Conservation (phyloP, 2,329 filamentous ascomycete species). For the Penicillium digitatum region DNA sequence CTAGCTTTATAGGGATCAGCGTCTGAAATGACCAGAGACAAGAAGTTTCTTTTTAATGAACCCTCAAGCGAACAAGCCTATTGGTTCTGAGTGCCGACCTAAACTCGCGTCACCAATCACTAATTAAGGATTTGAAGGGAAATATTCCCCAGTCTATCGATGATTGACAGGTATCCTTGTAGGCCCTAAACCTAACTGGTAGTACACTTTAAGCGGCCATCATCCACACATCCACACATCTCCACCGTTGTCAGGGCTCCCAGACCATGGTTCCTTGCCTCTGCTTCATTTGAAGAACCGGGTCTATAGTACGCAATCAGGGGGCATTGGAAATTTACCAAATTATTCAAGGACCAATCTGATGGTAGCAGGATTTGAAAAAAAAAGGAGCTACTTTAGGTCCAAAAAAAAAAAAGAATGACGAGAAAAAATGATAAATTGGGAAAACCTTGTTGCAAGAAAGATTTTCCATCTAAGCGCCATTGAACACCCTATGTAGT, state of each 20-base stretch:
- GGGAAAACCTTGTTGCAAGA: neutral
- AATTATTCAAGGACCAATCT: slow-evolving; percentile 3
- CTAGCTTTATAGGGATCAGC: slow-evolving; percentile 20
- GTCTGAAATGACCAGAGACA: slow-evolving; percentile 17
- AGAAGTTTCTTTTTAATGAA: slow-evolving; percentile 23
- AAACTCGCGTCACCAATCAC: slow-evolving; percentile 23
- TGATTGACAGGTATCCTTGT: slow-evolving; percentile 23
- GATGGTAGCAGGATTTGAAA: neutral
- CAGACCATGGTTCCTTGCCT: slow-evolving; percentile 27
- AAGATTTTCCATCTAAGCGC: neutral
- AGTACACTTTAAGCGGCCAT: slow-evolving; percentile 3
- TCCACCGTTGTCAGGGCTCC: slow-evolving; percentile 26
- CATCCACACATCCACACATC: slow-evolving; percentile 16
- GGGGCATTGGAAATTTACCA: slow-evolving; percentile 17
- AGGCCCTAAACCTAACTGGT: slow-evolving; percentile 17
- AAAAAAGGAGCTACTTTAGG: neutral
- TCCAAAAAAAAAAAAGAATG: neutral
- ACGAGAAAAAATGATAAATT: neutral
- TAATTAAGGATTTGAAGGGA: slow-evolving; percentile 9
- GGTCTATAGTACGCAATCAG: slow-evolving; percentile 28
- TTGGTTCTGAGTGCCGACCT: slow-evolving; percentile 21
- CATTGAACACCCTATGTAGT: neutral
- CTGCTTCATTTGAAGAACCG: slow-evolving; percentile 25
- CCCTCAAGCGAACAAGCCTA: slow-evolving; percentile 16
- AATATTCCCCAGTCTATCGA: slow-evolving; percentile 26